Conservation (phyloP, 1,284 basidiomycete genomes). For the Schizophyllum amplum region DNA sequence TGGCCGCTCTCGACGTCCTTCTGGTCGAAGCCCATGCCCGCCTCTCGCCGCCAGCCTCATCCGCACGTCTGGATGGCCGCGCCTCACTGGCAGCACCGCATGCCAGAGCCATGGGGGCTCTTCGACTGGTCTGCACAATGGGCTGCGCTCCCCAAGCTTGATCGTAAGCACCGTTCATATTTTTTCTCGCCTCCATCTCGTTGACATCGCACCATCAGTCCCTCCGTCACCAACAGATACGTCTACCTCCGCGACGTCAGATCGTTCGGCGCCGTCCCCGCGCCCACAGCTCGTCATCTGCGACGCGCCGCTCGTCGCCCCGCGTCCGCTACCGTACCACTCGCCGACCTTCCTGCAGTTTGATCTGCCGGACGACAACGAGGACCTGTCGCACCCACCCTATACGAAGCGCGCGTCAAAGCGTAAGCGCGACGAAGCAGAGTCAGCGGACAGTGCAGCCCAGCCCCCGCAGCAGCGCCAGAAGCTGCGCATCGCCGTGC, state of each 20-base stretch:
- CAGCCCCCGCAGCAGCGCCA: not conserved
- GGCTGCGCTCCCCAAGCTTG: not conserved
- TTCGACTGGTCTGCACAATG: not conserved
- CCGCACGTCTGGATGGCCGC: not conserved
- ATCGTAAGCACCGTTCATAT: not conserved
- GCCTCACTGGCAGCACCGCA: not conserved
- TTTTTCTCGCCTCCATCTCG: not conserved
- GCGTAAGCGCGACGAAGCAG: slow-evolving; percentile 38
- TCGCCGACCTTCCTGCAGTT: slow-evolving; percentile 62
- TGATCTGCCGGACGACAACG: slow-evolving; percentile 56
- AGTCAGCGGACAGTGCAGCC: not conserved
- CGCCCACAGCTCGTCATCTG: slow-evolving; percentile 35
- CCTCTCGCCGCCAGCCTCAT: not conserved
- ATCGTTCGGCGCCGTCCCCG: slow-evolving; percentile 18
- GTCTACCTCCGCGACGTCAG: slow-evolving; percentile 15
- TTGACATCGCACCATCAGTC: slow-evolving; percentile 16
- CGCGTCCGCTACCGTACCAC: slow-evolving; percentile 59
- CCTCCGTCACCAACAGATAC: slow-evolving; percentile 37
- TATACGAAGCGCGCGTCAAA: slow-evolving; percentile 46
- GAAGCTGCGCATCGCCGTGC: not conserved
- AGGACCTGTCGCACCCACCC: slow-evolving; percentile 61
- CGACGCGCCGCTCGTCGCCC: slow-evolving; percentile 56
- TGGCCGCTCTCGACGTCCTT: not conserved
- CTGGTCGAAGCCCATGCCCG: not conserved
- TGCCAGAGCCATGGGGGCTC: not conserved